Percentiles rank a stretch among this genome's conserved stretches.
These are phyloP conservation scores for Pythium utonaiense DNA, from an alignment of 352 stramenopile species.

Conservation along the genomic window DNA sequence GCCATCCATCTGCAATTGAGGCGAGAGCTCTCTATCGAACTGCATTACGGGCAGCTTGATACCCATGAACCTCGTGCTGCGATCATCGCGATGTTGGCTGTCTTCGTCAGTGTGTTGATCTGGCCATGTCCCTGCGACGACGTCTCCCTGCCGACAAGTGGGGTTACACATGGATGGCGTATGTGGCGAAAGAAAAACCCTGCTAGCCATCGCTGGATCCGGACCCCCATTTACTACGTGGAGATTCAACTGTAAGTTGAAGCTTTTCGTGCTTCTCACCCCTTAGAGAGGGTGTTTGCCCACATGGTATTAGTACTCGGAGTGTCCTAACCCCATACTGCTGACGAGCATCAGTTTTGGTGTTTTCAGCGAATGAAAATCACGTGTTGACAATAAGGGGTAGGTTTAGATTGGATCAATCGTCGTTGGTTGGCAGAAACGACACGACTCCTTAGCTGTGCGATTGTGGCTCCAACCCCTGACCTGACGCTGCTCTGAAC, in stretches of 20 bases:
- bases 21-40: background rate
- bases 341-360: background rate
- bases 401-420: background rate
- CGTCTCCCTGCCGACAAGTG: background rate
- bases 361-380: constrained; percentile 10
- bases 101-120: background rate
- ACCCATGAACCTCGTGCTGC: too few species aligned
- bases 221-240: background rate
- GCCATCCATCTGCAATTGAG: background rate
- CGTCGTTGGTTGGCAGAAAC: constrained; percentile 10
- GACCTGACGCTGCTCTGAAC: constrained; percentile 5
- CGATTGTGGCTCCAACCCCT: background rate
- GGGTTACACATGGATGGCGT: constrained; percentile 23
- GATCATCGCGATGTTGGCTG: constrained; percentile 1
- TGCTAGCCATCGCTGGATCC: background rate
- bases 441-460: background rate
- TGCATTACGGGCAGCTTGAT: too few species aligned
- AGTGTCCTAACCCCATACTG: constrained; percentile 1
- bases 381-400: too few species aligned
- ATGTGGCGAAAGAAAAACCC: constrained; percentile 17
- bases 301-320: constrained; percentile 6
- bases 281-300: constrained; percentile 1
- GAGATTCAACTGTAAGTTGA: background rate
- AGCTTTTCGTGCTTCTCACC: background rate
- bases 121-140: background rate